Percentiles rank a stretch among this genome's conserved stretches.
phyloP scores from a whole-genome alignment of 257 asterid species.

The Solanum rostratum region DNA sequence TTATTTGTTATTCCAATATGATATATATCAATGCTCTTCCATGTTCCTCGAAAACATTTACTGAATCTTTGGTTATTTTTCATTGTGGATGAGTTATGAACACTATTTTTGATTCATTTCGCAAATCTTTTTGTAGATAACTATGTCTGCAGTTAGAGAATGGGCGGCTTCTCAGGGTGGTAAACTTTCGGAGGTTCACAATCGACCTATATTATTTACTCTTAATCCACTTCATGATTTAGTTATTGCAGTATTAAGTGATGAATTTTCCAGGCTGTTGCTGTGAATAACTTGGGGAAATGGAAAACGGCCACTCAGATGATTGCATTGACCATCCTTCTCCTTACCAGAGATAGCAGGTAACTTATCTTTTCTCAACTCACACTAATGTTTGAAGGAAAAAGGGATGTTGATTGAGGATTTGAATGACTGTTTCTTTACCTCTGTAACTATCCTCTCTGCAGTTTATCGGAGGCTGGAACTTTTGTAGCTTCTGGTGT shows the following conservation, averaged over 20 bases:
- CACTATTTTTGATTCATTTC: background rate
- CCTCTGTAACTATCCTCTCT: background rate
- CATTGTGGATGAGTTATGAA: background rate
- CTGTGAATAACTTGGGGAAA: conserved; percentile 87
- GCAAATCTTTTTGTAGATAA: conserved; percentile 44
- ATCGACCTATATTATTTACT: background rate
- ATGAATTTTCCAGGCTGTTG: conserved; percentile 61
- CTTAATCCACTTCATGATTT: background rate
- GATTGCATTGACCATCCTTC: conserved; percentile 72
- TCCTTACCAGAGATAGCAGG: conserved; percentile 90
- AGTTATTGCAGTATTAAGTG: background rate
- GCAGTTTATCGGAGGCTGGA: conserved; percentile 47
- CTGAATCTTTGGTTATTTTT: background rate
- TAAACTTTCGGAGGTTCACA: conserved; percentile 71
- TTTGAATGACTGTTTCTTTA: background rate
- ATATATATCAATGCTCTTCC: background rate
- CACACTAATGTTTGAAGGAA: background rate
- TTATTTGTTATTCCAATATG: background rate
- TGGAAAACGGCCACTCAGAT: conserved; percentile 99
- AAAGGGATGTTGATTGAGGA: too few species aligned
- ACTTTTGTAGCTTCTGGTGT: conserved; percentile 51
- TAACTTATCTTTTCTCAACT: background rate
- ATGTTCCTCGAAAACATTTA: background rate
- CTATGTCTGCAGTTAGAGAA: conserved; percentile 99
- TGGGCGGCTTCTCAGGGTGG: conserved; percentile 98